A percentile compares a stretch with the other conserved stretches of the same genome.
Evolutionary conservation across 495 filamentous ascomycete genomes (phyloP).

Genomic region (Baudoinia panamericana): DNA sequence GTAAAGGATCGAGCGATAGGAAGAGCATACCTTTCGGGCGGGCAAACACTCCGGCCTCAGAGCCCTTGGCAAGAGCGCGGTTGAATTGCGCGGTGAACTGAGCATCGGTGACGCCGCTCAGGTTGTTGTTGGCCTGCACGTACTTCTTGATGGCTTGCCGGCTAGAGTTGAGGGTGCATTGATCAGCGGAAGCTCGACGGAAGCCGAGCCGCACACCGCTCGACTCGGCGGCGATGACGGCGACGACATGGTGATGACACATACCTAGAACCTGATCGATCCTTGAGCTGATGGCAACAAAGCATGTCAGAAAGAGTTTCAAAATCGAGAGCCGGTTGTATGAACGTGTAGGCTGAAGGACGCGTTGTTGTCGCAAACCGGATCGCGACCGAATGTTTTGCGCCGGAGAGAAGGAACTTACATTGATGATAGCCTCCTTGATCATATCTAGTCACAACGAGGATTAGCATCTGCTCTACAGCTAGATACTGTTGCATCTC

Average conservation of each 20-base stretch:
- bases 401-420: conserved; percentile 35
- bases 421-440: conserved; percentile 52
- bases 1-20: conserved; percentile 1
- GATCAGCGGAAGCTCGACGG: conserved; percentile 14
- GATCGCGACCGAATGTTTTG: conserved; percentile 30
- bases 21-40: conserved; percentile 81
- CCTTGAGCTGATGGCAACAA: conserved; percentile 43
- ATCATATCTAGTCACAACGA: conserved; percentile 44
- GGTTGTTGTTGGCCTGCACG: conserved; percentile 87
- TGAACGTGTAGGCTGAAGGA: conserved; percentile 1
- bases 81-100: conserved; percentile 90
- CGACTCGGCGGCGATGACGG: conserved; percentile 10
- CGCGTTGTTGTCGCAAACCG: conserved; percentile 16
- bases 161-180: conserved; percentile 40
- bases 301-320: conserved; percentile 36
- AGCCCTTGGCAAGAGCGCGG: conserved; percentile 76
- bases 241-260: conserved; percentile 25
- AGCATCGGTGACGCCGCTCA: conserved; percentile 49
- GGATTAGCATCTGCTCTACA: conserved; percentile 29
- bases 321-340: background rate
- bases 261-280: conserved; percentile 52
- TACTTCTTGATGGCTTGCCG: conserved; percentile 98
- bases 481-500: conserved; percentile 15
- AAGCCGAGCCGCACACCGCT: conserved; percentile 13
- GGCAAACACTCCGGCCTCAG: conserved; percentile 76